A percentile compares a stretch with the other conserved stretches of the same genome.
phyloP scores from a whole-genome alignment of 345 rosid genomes.

The Pugionium dolabratum region DNA sequence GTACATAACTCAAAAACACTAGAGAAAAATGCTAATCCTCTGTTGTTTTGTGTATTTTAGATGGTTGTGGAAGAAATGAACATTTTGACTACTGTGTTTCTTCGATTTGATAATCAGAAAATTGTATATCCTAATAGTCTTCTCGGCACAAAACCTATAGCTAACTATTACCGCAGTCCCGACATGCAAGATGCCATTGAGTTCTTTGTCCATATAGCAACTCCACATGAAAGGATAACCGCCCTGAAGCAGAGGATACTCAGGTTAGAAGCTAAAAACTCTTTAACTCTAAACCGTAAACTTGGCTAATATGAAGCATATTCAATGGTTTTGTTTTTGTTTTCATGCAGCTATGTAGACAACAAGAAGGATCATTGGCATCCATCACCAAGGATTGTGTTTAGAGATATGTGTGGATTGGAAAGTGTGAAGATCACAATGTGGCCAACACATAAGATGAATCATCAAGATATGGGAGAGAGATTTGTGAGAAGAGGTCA shows the following conservation, averaged over 20 bases:
- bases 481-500: conserved; percentile 58
- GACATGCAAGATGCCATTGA: conserved; percentile 86
- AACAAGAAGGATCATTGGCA: conserved; percentile 79
- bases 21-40: conserved; percentile 9
- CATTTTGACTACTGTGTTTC: conserved; percentile 78
- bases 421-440: conserved; percentile 60
- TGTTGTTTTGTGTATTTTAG: conserved; percentile 5
- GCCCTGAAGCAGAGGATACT: conserved; percentile 63
- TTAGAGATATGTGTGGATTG: conserved; percentile 61
- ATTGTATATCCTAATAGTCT: conserved; percentile 64
- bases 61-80: conserved; percentile 75
- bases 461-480: conserved; percentile 85
- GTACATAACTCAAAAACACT: not conserved
- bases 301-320: not conserved
- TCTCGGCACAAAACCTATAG: conserved; percentile 70
- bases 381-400: conserved; percentile 56
- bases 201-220: conserved; percentile 71
- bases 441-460: conserved; percentile 72
- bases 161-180: conserved; percentile 86
- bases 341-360: conserved; percentile 53
- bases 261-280: conserved; percentile 39
- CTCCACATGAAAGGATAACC: conserved; percentile 70
- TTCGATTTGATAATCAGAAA: conserved; percentile 77
- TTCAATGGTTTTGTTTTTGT: not conserved
- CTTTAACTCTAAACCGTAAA: conserved; percentile 2